Percentiles rank a stretch among this genome's conserved stretches.
Conservation (phyloP, 768 basidiomycete genomes). For the Suillus plorans region DNA sequence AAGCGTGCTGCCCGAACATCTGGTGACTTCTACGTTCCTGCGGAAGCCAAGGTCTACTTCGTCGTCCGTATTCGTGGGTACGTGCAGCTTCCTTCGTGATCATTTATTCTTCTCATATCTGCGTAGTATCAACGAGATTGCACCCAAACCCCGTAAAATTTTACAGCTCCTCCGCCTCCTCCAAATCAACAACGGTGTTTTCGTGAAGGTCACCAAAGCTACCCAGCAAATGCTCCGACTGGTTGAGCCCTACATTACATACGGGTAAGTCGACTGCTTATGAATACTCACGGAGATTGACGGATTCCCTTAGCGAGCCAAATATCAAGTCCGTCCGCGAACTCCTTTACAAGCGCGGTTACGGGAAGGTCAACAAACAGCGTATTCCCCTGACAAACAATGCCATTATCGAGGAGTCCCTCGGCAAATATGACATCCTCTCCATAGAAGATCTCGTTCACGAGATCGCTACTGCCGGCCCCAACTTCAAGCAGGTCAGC, state of each 20-base stretch:
- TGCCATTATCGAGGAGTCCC: constrained; percentile 83
- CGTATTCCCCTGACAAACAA: constrained; percentile 96
- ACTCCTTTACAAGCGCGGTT: constrained; percentile 98
- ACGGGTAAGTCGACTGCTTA: constrained; percentile 62
- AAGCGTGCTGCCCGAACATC: constrained; percentile 89
- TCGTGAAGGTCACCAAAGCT: constrained; percentile 94
- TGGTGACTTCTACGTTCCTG: constrained; percentile 97
- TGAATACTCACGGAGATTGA: constrained; percentile 8
- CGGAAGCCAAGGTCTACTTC: constrained; percentile 96
- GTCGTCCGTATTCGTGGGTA: constrained; percentile 97
- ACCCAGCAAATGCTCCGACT: constrained; percentile 98
- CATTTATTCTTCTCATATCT: constrained; percentile 7
- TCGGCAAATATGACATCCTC: constrained; percentile 94
- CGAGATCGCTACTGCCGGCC: constrained; percentile 92
- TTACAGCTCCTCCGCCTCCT: constrained; percentile 96
- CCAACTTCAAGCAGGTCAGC: constrained; percentile 97
- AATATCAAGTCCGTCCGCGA: constrained; percentile 97
- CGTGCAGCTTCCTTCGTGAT: constrained; percentile 32
- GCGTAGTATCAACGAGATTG: constrained; percentile 96
- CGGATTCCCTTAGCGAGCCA: constrained; percentile 62
- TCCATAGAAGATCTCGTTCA: constrained; percentile 97
- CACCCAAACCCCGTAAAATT: constrained; percentile 99
- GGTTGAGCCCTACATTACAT: constrained; percentile 96
- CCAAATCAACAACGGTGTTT: constrained; percentile 99
- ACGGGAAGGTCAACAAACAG: constrained; percentile 97